Evolutionary conservation across 129 eudicot species (phyloP).

Genomic region (Pulicaria dysenterica): DNA sequence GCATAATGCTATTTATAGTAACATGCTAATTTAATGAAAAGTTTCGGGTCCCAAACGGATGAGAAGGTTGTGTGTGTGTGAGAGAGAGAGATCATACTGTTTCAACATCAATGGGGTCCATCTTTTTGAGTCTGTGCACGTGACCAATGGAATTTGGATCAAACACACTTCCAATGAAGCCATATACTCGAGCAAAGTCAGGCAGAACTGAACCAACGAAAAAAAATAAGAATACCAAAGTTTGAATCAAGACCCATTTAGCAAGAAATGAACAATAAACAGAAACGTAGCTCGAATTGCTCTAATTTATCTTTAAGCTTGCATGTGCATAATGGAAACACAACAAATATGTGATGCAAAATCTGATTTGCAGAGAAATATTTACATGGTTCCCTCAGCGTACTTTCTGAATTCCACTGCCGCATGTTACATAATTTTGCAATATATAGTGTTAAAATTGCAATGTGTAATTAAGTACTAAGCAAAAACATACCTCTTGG

Average conservation of each 20-base stretch:
- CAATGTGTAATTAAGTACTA: too few relatives aligned
- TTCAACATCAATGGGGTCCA: conserved; percentile 97
- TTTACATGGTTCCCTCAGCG: too few relatives aligned
- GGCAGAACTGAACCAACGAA: conserved; percentile 71
- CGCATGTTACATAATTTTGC: not conserved
- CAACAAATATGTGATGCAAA: not conserved
- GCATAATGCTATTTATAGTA: not conserved
- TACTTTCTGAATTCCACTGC: not conserved
- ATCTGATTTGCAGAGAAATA: conserved; percentile 13
- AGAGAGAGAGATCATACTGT: conserved; percentile 51
- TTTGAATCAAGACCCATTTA: conserved; percentile 1
- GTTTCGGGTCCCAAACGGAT: not conserved
- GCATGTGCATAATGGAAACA: not conserved
- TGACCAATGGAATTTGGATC: conserved; percentile 78
- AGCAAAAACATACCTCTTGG: conserved; percentile 48
- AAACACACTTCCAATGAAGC: conserved; percentile 89
- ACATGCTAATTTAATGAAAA: not conserved
- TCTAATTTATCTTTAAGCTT: not conserved
- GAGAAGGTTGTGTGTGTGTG: not conserved
- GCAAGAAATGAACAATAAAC: not conserved
- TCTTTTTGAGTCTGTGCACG: conserved; percentile 71
- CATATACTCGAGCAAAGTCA: conserved; percentile 90
- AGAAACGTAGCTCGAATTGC: not conserved
- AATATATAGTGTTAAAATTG: not conserved
- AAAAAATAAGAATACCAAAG: not conserved